Base-by-base conservation (phyloP, 2,329 filamentous ascomycete species). In the Colletotrichum phormii region DNA sequence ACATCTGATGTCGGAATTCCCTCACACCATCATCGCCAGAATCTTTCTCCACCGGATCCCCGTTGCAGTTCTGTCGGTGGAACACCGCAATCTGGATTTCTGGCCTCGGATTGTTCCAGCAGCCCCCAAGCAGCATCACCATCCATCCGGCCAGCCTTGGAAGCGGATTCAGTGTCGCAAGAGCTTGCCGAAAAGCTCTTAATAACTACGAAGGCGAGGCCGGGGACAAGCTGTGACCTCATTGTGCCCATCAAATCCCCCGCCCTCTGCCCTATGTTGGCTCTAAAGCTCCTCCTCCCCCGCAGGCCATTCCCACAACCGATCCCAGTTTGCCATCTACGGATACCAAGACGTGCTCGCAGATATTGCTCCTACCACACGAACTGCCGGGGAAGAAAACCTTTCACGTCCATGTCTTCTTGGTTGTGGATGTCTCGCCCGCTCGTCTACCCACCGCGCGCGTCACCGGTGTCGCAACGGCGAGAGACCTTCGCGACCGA, bases 1-100 rank as follows among this genome's bases (percentile, higher is more conserved):
- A 49, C 42, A 49, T 11, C 18, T 29, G 35, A 24, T 7, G 58
- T 0, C 22, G 63, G 68, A 70, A 69, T 61, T 72, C 59, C 70
- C 70, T 72, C 70, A 72, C 70, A 72, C 70, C 70, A 49, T 72
- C 70, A 64, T 53, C 33, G 46, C 37, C 24, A 64, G 54, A 18
- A n/a, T 35, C 35, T 31, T 60, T 42, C 70, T 55, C 70, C 70
- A 72, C 66, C 66, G 60, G 13, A 37, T 49, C 29, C 26, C 46
- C 46, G 60, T 54, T 33, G 46, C 60, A 60, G 42, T 61, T 51
- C 61, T 22, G 24, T 15, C 59, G 35, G 65, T 64, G 59, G 65
- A 54, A 64, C 64, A 37, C 59, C 33, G 54, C 55, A 64, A 15
- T 60, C 55, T 42, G 54, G 46, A 51, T 54, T 54, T 42, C 26